Conservation (phyloP, 2,329 filamentous ascomycete species). For the Ophiostoma triangulosporum region DNA sequence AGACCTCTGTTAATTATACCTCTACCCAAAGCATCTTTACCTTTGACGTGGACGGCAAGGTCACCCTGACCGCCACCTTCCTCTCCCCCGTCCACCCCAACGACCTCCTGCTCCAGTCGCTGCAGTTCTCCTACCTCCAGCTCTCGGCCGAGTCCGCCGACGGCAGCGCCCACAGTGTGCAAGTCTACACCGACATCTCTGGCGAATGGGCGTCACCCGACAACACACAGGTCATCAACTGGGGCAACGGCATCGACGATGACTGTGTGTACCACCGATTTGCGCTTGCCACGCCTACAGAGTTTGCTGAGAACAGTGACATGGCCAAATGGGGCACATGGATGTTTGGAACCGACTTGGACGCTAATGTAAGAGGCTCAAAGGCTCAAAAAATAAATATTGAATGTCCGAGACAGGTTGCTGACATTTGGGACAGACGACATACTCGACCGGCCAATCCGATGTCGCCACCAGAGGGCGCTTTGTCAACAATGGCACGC, state of each 20-base stretch:
- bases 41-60: slow-evolving; percentile 46
- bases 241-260: slow-evolving; percentile 41
- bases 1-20: slow-evolving; percentile 54
- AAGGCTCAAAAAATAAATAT: background rate
- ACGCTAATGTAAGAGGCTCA: slow-evolving; percentile 26
- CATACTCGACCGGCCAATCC: slow-evolving; percentile 52
- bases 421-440: slow-evolving; percentile 28
- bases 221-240: slow-evolving; percentile 38
- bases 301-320: slow-evolving; percentile 55
- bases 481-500: slow-evolving; percentile 49
- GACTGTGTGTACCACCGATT: slow-evolving; percentile 52
- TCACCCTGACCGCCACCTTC: slow-evolving; percentile 56
- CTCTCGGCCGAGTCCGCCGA: slow-evolving; percentile 50
- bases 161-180: slow-evolving; percentile 46
- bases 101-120: slow-evolving; percentile 53
- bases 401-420: too few relatives aligned
- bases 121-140: slow-evolving; percentile 57
- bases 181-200: slow-evolving; percentile 61
- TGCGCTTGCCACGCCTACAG: slow-evolving; percentile 42
- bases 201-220: slow-evolving; percentile 63
- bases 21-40: slow-evolving; percentile 59
- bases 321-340: slow-evolving; percentile 72
- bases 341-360: slow-evolving; percentile 55
- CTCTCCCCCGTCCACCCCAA: slow-evolving; percentile 55
- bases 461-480: slow-evolving; percentile 50